Conservation (phyloP, 768 basidiomycete genomes). For the Suillus weaverae region DNA sequence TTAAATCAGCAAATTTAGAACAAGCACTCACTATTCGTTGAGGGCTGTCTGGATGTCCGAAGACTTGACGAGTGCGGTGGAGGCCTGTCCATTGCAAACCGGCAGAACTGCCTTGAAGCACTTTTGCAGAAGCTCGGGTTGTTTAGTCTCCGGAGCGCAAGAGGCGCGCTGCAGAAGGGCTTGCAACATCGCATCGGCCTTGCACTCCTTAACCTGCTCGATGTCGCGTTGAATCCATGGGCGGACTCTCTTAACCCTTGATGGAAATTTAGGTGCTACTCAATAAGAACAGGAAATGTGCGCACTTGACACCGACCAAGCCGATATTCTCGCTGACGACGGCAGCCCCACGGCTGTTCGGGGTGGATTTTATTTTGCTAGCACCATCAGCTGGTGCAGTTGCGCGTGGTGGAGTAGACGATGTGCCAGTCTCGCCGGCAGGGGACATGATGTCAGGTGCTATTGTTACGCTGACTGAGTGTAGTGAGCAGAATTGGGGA, state of each 20-base stretch:
- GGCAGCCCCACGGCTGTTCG: neutral
- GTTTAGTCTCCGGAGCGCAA: neutral
- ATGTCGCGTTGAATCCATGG: neutral
- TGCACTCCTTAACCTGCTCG: neutral
- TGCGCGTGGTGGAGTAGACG: neutral
- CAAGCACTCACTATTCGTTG: neutral
- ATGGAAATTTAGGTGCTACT: neutral
- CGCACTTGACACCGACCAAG: neutral
- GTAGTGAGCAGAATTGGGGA: neutral
- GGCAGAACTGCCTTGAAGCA: neutral
- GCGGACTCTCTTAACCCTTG: neutral
- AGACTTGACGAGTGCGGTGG: too few relatives aligned
- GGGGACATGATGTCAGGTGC: neutral
- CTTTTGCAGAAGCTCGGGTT: neutral
- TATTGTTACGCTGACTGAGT: neutral
- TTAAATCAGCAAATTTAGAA: neutral
- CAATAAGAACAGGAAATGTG: neutral
- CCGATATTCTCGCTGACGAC: neutral
- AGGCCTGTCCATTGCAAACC: neutral
- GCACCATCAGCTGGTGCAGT: neutral
- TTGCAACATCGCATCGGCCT: neutral
- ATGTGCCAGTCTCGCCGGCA: neutral
- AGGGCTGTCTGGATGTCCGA: neutral
- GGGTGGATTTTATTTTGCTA: neutral
- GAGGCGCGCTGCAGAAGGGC: neutral